phyloP scores from a whole-genome alignment of 768 basidiomycete genomes.

The Collybia sordida region DNA sequence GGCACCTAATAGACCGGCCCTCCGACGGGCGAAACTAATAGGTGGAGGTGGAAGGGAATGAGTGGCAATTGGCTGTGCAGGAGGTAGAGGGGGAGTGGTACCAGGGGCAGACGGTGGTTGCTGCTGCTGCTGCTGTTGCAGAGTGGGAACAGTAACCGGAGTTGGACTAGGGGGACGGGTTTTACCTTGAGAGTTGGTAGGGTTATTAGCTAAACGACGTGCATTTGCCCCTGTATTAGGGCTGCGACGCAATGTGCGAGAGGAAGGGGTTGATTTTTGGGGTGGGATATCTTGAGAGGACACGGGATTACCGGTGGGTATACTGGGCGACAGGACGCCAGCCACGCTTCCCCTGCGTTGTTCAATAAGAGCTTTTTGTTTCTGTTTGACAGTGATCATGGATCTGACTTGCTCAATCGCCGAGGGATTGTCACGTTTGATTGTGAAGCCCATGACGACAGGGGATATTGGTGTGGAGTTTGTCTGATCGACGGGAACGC shows the following conservation, averaged over 20 bases:
- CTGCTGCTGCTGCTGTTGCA: slow-evolving; percentile 23
- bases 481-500: slow-evolving; percentile 39
- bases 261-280: slow-evolving; percentile 18
- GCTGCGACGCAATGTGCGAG: slow-evolving; percentile 35
- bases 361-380: slow-evolving; percentile 70
- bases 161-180: slow-evolving; percentile 34
- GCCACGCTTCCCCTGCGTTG: slow-evolving; percentile 65
- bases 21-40: slow-evolving; percentile 76
- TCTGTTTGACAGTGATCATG: slow-evolving; percentile 63
- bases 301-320: slow-evolving; percentile 20
- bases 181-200: slow-evolving; percentile 16
- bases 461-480: slow-evolving; percentile 64
- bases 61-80: slow-evolving; percentile 24
- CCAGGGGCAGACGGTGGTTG: slow-evolving; percentile 22
- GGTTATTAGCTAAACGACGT: slow-evolving; percentile 25
- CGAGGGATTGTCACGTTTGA: slow-evolving; percentile 56
- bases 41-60: slow-evolving; percentile 65
- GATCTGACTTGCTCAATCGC: slow-evolving; percentile 64
- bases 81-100: slow-evolving; percentile 18
- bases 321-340: slow-evolving; percentile 33
- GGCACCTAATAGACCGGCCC: slow-evolving; percentile 60
- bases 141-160: slow-evolving; percentile 25
- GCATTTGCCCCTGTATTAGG: slow-evolving; percentile 29
- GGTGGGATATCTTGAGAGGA: slow-evolving; percentile 26
- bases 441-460: slow-evolving; percentile 60